Evolutionary conservation across 108 stramenopile genomes (phyloP).

Genomic region (Ochromonas danica): DNA sequence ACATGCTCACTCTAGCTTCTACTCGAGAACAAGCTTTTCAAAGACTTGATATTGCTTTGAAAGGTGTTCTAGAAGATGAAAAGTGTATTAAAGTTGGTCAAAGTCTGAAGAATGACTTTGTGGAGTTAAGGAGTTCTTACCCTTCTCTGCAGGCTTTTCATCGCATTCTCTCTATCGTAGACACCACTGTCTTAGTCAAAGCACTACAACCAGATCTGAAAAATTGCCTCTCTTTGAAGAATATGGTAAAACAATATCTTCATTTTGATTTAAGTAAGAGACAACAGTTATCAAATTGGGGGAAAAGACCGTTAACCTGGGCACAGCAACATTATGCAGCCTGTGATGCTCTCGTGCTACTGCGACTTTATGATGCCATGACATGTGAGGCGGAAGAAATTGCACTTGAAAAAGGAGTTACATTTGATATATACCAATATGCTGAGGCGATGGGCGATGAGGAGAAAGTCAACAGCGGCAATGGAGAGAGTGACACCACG

Average conservation of each 20-base stretch:
- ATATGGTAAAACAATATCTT: constrained; percentile 5
- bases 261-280: constrained; percentile 20
- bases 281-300: constrained; percentile 28
- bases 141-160: background rate
- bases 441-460: too few species aligned
- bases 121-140: background rate
- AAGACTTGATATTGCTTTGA: background rate
- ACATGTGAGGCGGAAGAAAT: constrained; percentile 7
- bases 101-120: background rate
- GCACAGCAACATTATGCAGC: constrained; percentile 14
- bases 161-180: background rate
- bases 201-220: background rate
- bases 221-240: background rate
- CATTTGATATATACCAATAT: background rate
- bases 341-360: constrained; percentile 10
- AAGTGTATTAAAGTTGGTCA: constrained; percentile 2
- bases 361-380: constrained; percentile 22
- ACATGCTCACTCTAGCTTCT: background rate
- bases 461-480: too few species aligned
- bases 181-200: background rate
- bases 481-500: too few species aligned
- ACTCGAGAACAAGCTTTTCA: background rate
- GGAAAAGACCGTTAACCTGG: background rate
- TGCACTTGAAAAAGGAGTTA: background rate
- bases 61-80: background rate